Evolutionary conservation across 2,329 filamentous ascomycete species (phyloP), one percentile per base, ranked within the genome.

Genomic region (Ramularia endophylla): DNA sequence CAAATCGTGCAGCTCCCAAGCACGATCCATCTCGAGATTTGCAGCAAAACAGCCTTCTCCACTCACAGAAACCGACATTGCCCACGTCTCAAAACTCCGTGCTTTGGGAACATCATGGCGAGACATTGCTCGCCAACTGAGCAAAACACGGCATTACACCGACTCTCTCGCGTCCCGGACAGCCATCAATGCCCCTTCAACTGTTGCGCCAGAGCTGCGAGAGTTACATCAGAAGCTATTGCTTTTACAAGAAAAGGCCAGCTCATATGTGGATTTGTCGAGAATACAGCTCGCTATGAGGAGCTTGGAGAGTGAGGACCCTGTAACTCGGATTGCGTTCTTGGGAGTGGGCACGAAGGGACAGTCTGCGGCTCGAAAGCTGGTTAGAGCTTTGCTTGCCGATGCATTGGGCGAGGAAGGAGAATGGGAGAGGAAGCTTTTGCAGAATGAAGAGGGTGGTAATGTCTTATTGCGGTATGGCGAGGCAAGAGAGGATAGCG

Each of bases 271-370:
- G 39, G 83, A 83, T 55, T 71, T 82, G n/a, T 78, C 83, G 20
- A 73, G 82, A 41, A 60, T 89, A 33, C 81, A 86, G 61, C 74
- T 90, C 52, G 85, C 84, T 9, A 65, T 87, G 16, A 74, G 78
- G 48, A 80, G 83, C 16, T 58, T 82, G 48, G 76, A 78, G 54
- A 70, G 67, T 17, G 65, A 72, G 34, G 63, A 67, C 46, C 71
- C 75, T 2, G 66, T 77, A 8, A 68, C 77, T 32, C 65, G 78
- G 36, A 63, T 82, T 52, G 78, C 77, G 33, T 67, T 77, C 70
- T 59, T 58, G 36, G 59, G 58, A n/a, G 30, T 60, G 12, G 53
- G 53, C 16, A 38, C 25, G 1, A 52, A 55, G 29, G 55, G 57
- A n/a, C 47, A 72, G 47, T 58, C 62, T 13, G 74, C 74, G 9